Conservation (phyloP, 2,329 filamentous ascomycete genomes). For the Botrytis elliptica region DNA sequence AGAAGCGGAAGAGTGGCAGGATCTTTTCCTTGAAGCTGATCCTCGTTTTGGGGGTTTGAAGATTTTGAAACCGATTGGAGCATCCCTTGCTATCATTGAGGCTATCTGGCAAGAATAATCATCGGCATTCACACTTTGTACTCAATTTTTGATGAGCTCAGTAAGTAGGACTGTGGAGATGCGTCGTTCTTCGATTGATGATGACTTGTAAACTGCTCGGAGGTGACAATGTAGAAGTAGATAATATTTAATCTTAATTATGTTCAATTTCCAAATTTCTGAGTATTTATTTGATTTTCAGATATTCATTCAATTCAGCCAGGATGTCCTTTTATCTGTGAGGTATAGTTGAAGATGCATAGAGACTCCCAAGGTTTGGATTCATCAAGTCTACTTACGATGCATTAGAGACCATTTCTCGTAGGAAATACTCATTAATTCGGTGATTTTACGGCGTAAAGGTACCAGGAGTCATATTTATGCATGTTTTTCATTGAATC, state of each 20-base stretch:
- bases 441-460: neutral
- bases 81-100: neutral
- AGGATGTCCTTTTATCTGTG: neutral
- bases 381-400: neutral
- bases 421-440: neutral
- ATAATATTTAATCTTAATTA: neutral
- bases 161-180: no score
- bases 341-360: neutral
- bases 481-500: no score
- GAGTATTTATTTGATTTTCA: rapidly evolving
- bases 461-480: neutral
- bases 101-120: neutral
- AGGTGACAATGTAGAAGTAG: neutral
- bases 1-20: conserved; percentile 4
- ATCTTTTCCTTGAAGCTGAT: neutral
- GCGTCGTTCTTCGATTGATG: neutral
- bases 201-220: neutral
- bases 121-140: neutral
- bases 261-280: neutral
- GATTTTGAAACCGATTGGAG: neutral
- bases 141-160: neutral
- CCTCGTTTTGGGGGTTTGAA: neutral
- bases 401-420: neutral
- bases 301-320: neutral
- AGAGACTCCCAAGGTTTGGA: neutral